Percentiles rank a stretch among this genome's conserved stretches.
Conservation (phyloP, 257 asterid species). For the Plectranthus barbatus region DNA sequence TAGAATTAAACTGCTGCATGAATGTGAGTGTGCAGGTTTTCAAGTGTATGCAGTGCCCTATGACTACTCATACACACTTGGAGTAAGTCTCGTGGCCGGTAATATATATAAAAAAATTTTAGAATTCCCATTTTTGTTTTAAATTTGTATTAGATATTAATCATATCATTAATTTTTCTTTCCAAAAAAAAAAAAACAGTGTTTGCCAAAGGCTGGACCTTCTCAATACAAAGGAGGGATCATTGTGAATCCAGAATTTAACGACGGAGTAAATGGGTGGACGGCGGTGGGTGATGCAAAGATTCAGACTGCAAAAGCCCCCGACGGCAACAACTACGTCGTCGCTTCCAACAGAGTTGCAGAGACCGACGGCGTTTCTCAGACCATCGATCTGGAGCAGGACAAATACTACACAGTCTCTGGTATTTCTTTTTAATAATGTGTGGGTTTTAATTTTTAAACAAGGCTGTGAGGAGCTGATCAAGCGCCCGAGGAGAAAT, state of each 20-base stretch:
- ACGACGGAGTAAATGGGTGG: slow-evolving; percentile 51
- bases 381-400: slow-evolving; percentile 24
- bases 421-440: slow-evolving; percentile 21
- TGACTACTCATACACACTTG: slow-evolving; percentile 32
- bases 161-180: no score
- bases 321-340: slow-evolving; percentile 34
- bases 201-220: slow-evolving; percentile 29
- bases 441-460: no score
- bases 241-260: slow-evolving; percentile 40
- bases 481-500: no score
- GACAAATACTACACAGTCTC: slow-evolving; percentile 41
- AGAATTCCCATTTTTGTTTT: no score
- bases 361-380: slow-evolving; percentile 28
- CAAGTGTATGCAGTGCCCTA: slow-evolving; percentile 33
- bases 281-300: slow-evolving; percentile 23
- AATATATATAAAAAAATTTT: background rate
- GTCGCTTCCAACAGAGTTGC: slow-evolving; percentile 23
- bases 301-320: slow-evolving; percentile 13
- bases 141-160: no score
- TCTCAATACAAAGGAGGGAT: slow-evolving; percentile 65
- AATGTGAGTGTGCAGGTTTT: slow-evolving; percentile 24
- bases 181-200: slow-evolving; percentile 17
- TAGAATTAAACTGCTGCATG: no score
- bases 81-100: slow-evolving; percentile 21
- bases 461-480: no score